A percentile compares a stretch with the other conserved stretches of the same genome.
These are phyloP conservation scores for Alternaria sp. DNA, from an alignment of 2,329 filamentous ascomycete species.

Conservation along the genomic window DNA sequence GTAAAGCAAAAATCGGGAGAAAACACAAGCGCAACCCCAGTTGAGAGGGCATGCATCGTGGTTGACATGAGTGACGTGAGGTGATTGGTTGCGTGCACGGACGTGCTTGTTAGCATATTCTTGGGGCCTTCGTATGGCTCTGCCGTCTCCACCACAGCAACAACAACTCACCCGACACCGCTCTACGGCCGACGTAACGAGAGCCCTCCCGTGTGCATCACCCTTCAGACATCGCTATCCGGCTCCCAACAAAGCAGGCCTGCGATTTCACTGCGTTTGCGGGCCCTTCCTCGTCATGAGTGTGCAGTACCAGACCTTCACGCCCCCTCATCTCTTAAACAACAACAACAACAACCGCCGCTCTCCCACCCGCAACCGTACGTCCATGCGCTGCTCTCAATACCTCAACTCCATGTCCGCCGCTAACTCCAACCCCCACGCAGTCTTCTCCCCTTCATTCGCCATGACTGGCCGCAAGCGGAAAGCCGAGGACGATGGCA, in stretches of 20 bases:
- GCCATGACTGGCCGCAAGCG: slow-evolving; percentile 72
- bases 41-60: neutral
- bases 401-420: slow-evolving; percentile 13
- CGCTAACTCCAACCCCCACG: slow-evolving; percentile 20
- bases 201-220: slow-evolving; percentile 8
- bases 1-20: slow-evolving; percentile 1
- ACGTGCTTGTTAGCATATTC: slow-evolving; percentile 17
- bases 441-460: slow-evolving; percentile 50
- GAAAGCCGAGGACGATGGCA: slow-evolving; percentile 79
- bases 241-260: slow-evolving; percentile 23
- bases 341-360: slow-evolving; percentile 54
- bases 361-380: slow-evolving; percentile 68
- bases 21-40: neutral
- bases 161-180: slow-evolving; percentile 30
- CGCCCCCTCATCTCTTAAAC: slow-evolving; percentile 70
- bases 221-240: slow-evolving; percentile 3
- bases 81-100: slow-evolving; percentile 16
- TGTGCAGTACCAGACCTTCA: slow-evolving; percentile 66
- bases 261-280: slow-evolving; percentile 31
- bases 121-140: slow-evolving; percentile 25
- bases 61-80: slow-evolving; percentile 14
- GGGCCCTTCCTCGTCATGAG: slow-evolving; percentile 61
- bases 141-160: slow-evolving; percentile 31
- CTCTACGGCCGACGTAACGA: slow-evolving; percentile 16
- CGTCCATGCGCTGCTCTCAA: slow-evolving; percentile 38